phyloP scores from a whole-genome alignment of 2,329 filamentous ascomycete genomes.

The Trichoderma cornu-damae region DNA sequence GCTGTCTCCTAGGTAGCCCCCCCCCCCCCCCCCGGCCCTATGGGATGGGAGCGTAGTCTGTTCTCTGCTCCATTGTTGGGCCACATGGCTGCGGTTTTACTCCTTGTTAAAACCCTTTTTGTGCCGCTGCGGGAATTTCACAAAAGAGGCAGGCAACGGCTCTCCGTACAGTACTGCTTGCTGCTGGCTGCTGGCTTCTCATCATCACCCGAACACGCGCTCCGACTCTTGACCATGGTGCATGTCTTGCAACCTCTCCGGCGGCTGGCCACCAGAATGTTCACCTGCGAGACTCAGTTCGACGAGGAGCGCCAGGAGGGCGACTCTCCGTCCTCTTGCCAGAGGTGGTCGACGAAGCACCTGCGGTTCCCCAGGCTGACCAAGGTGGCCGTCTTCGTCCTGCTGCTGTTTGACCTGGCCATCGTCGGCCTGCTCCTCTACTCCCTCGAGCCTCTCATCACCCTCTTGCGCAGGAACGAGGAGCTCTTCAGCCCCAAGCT shows the following conservation, averaged over 20 bases:
- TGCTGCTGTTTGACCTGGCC: neutral
- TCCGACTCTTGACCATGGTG: too few relatives aligned
- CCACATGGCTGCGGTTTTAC: neutral
- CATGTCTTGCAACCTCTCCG: neutral
- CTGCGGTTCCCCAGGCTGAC: constrained; percentile 1
- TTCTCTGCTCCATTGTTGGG: neutral
- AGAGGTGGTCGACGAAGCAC: neutral
- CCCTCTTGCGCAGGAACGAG: constrained; percentile 1
- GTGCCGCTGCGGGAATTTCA: neutral
- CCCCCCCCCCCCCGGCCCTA: too few relatives aligned
- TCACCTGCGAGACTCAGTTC: neutral
- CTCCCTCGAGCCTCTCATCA: constrained; percentile 13
- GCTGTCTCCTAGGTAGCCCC: neutral
- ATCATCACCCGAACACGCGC: neutral
- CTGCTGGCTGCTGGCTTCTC: neutral
- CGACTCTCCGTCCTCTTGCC: neutral
- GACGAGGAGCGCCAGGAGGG: constrained; percentile 9
- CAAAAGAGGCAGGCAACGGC: neutral
- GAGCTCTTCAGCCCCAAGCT: constrained; percentile 1
- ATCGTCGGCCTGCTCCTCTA: constrained; percentile 4
- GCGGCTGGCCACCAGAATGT: neutral
- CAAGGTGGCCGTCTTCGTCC: neutral
- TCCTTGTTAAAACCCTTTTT: neutral
- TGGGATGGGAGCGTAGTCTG: neutral
- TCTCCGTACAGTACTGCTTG: neutral